Percentiles rank a stretch among this genome's conserved stretches.
These are phyloP conservation scores for Margaritispora aquatica DNA, from an alignment of 495 filamentous ascomycete species.

Conservation along the genomic window DNA sequence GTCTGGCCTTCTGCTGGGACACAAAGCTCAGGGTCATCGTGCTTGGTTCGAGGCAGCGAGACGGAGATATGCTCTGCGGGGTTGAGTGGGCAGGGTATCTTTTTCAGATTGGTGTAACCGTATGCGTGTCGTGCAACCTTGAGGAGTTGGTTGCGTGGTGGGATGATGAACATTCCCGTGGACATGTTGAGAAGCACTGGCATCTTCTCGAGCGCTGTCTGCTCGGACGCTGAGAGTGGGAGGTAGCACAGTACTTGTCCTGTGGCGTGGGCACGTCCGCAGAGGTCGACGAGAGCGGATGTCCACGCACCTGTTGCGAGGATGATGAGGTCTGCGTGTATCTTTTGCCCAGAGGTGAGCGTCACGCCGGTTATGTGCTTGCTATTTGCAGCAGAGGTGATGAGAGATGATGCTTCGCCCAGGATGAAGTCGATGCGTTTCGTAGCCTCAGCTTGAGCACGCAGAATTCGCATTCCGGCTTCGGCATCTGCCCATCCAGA, in stretches of 20 bases:
- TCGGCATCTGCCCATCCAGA: slow-evolving; percentile 86
- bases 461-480: slow-evolving; percentile 58
- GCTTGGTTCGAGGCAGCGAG: slow-evolving; percentile 16
- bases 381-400: slow-evolving; percentile 41
- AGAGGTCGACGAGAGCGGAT: slow-evolving; percentile 64
- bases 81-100: slow-evolving; percentile 28
- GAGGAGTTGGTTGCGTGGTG: slow-evolving; percentile 60
- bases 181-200: slow-evolving; percentile 76
- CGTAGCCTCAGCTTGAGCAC: slow-evolving; percentile 43
- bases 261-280: slow-evolving; percentile 67
- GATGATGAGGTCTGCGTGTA: slow-evolving; percentile 67
- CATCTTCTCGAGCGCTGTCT: slow-evolving; percentile 51
- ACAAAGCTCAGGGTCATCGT: slow-evolving; percentile 13
- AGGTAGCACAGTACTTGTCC: slow-evolving; percentile 81
- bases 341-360: slow-evolving; percentile 41
- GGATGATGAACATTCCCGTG: slow-evolving; percentile 78
- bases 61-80: slow-evolving; percentile 12
- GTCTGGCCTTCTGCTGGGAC: slow-evolving; percentile 55
- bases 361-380: slow-evolving; percentile 36
- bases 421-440: slow-evolving; percentile 57
- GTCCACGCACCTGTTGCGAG: slow-evolving; percentile 88
- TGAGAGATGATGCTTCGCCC: slow-evolving; percentile 53
- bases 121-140: slow-evolving; percentile 80
- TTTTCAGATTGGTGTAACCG: slow-evolving; percentile 71
- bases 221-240: slow-evolving; percentile 60